Evolutionary conservation across 352 stramenopile species (phyloP).

Genomic region (Pythium chondricola): DNA sequence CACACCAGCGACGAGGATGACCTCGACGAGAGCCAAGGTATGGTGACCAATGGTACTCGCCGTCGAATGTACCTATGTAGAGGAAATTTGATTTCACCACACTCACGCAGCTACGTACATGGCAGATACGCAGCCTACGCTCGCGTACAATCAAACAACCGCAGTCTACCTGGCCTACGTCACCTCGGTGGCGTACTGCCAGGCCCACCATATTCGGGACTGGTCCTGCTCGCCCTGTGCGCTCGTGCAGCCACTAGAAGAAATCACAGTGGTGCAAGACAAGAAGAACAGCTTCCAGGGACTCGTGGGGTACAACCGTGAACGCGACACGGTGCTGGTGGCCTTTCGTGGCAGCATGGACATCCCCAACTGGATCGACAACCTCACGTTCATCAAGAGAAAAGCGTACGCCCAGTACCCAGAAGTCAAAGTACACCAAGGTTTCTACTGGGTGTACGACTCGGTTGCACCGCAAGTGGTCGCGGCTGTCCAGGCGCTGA

Average conservation of each 20-base stretch:
- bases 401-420: constrained; percentile 56
- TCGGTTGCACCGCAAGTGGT: constrained; percentile 53
- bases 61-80: not conserved
- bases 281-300: constrained; percentile 73
- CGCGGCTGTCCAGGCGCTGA: constrained; percentile 24
- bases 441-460: constrained; percentile 79
- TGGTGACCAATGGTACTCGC: not conserved
- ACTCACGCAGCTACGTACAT: not conserved
- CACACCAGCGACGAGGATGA: not conserved
- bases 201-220: constrained; percentile 49
- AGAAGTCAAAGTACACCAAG: constrained; percentile 55
- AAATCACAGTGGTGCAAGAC: constrained; percentile 59
- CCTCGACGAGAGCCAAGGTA: not conserved
- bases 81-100: not conserved
- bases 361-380: constrained; percentile 80
- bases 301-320: constrained; percentile 58
- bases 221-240: constrained; percentile 73
- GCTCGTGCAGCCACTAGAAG: constrained; percentile 42
- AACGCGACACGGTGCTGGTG: constrained; percentile 50
- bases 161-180: constrained; percentile 69
- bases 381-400: constrained; percentile 78
- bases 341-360: constrained; percentile 82
- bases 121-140: not conserved
- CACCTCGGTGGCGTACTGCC: constrained; percentile 76
- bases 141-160: constrained; percentile 54